Evolutionary conservation across 1,284 basidiomycete genomes (phyloP).

Genomic region (Schizophyllum commune): DNA sequence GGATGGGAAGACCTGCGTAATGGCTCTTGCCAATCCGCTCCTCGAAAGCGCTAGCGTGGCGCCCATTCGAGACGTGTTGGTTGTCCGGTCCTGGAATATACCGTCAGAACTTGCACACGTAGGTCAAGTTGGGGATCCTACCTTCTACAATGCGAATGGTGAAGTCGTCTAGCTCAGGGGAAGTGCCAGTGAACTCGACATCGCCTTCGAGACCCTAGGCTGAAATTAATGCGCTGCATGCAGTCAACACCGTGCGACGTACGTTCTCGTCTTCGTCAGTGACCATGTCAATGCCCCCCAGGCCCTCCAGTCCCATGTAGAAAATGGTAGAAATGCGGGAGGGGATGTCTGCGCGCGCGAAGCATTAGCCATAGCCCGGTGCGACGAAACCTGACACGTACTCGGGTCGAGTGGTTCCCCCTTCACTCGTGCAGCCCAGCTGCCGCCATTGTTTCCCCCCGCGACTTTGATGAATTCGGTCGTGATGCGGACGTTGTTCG

Average conservation of each 20-base stretch:
- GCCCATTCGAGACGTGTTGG: conserved; percentile 40
- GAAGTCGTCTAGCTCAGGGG: conserved; percentile 78
- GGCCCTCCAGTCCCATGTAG: conserved; percentile 81
- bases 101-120: neutral
- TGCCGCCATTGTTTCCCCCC: conserved; percentile 74
- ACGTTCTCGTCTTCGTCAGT: conserved; percentile 70
- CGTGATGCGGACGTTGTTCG: conserved; percentile 80
- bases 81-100: conserved; percentile 51
- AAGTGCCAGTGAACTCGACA: conserved; percentile 62
- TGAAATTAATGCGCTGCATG: conserved; percentile 1
- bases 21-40: conserved; percentile 67
- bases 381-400: conserved; percentile 24
- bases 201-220: conserved; percentile 65
- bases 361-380: conserved; percentile 3
- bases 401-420: conserved; percentile 71
- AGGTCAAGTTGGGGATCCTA: conserved; percentile 19
- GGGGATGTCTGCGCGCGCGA: conserved; percentile 30
- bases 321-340: conserved; percentile 74
- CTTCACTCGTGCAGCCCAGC: conserved; percentile 85
- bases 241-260: conserved; percentile 11
- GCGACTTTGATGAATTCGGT: conserved; percentile 82
- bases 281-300: conserved; percentile 76
- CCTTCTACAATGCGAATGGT: conserved; percentile 76
- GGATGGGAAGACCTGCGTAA: conserved; percentile 58
- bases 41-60: conserved; percentile 52